Conservation (phyloP, 306 rosid genomes). For the Dryas drummondii region DNA sequence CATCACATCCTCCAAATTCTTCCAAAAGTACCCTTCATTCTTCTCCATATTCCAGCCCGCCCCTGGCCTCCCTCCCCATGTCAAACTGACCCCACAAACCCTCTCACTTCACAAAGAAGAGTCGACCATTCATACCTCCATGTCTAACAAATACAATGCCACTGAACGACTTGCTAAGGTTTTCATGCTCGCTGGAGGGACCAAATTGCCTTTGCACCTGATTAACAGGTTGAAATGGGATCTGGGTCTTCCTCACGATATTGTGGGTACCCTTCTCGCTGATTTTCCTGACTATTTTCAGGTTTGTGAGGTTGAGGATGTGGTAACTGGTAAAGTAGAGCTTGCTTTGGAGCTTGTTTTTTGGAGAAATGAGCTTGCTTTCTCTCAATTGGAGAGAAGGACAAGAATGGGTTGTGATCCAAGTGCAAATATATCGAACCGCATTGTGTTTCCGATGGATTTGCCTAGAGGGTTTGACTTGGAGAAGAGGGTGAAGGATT, state of each 20-base stretch:
- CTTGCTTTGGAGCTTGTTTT: slow-evolving; percentile 75
- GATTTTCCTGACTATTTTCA: slow-evolving; percentile 79
- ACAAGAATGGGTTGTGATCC: slow-evolving; percentile 15
- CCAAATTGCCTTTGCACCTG: slow-evolving; percentile 60
- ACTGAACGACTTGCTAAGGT: slow-evolving; percentile 62
- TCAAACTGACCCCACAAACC: slow-evolving; percentile 60
- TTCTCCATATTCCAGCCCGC: slow-evolving; percentile 54
- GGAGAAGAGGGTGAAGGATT: slow-evolving; percentile 60
- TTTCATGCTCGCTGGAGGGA: slow-evolving; percentile 65
- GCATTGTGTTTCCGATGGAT: slow-evolving; percentile 57
- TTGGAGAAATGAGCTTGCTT: slow-evolving; percentile 62
- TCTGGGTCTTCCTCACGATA: slow-evolving; percentile 73
- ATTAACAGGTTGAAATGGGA: slow-evolving; percentile 81
- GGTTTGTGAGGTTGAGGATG: slow-evolving; percentile 52
- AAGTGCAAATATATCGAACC: slow-evolving; percentile 34
- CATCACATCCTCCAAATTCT: slow-evolving; percentile 48
- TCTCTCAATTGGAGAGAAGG: slow-evolving; percentile 73
- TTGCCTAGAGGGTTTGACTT: slow-evolving; percentile 75
- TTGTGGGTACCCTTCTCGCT: slow-evolving; percentile 49
- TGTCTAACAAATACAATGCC: slow-evolving; percentile 39
- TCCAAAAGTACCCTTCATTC: slow-evolving; percentile 45
- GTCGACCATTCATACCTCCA: slow-evolving; percentile 44
- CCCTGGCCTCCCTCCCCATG: slow-evolving; percentile 49
- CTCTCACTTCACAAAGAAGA: slow-evolving; percentile 62
- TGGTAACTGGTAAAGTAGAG: slow-evolving; percentile 46